Evolutionary conservation across 768 basidiomycete genomes (phyloP).

Genomic region (Pleurotus salmoneostramineus): DNA sequence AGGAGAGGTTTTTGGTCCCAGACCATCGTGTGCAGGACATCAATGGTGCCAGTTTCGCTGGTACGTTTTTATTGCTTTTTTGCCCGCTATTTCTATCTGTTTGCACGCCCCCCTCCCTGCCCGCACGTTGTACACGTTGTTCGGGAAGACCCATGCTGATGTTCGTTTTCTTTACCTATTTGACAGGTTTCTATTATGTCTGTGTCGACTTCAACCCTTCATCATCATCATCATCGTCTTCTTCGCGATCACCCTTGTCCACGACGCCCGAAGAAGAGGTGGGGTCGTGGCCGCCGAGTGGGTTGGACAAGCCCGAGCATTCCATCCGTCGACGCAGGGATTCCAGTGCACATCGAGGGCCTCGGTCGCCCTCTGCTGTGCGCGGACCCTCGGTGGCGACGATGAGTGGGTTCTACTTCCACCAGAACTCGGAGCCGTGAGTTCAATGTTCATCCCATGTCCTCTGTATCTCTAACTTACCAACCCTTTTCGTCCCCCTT

Average conservation of each 20-base stretch:
- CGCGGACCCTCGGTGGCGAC: slow-evolving; percentile 54
- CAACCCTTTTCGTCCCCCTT: slow-evolving; percentile 7
- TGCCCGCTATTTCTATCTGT: background rate
- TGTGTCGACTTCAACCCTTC: slow-evolving; percentile 89
- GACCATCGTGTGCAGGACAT: slow-evolving; percentile 93
- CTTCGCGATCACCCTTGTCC: slow-evolving; percentile 18
- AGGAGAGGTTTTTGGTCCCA: slow-evolving; percentile 94
- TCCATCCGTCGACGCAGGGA: slow-evolving; percentile 36
- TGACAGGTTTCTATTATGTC: slow-evolving; percentile 89
- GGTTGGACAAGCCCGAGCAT: slow-evolving; percentile 29
- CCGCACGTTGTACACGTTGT: background rate
- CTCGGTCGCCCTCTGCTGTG: slow-evolving; percentile 44
- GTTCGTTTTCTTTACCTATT: slow-evolving; percentile 13
- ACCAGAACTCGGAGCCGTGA: slow-evolving; percentile 90
- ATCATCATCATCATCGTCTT: slow-evolving; percentile 24
- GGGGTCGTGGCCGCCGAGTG: slow-evolving; percentile 21
- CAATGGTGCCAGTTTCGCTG: slow-evolving; percentile 92
- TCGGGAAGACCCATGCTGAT: background rate
- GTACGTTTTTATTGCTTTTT: slow-evolving; percentile 35
- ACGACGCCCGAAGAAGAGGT: slow-evolving; percentile 10
- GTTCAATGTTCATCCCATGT: slow-evolving; percentile 23
- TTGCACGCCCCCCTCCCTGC: background rate
- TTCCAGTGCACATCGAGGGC: slow-evolving; percentile 40
- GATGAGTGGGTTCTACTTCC: slow-evolving; percentile 92
- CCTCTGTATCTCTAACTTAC: slow-evolving; percentile 8